Conservation (phyloP, 805 yeast species). For the Candida hispaniensis region DNA sequence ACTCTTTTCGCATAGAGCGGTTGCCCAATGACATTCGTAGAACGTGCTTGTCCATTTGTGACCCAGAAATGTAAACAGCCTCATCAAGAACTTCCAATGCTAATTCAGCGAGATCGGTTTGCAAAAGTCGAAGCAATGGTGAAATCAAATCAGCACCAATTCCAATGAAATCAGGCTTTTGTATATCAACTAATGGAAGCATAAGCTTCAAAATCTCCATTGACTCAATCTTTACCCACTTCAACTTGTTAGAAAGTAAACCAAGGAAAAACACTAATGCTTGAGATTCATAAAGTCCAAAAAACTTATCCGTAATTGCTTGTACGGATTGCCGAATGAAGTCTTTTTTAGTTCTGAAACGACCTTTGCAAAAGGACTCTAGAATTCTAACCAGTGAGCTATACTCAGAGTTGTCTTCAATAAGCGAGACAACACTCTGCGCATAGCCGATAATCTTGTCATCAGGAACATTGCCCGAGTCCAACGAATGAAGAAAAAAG, state of each 20-base stretch:
- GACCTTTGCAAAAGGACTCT: slow-evolving; percentile 60
- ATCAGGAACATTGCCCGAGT: slow-evolving; percentile 38
- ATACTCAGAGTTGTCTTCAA: slow-evolving; percentile 6
- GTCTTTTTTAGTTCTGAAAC: slow-evolving; percentile 85
- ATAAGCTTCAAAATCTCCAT: slow-evolving; percentile 63
- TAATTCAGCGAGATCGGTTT: slow-evolving; percentile 79
- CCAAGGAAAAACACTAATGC: slow-evolving; percentile 69
- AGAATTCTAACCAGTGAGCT: slow-evolving; percentile 59
- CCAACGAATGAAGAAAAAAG: slow-evolving; percentile 71
- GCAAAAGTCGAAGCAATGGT: slow-evolving; percentile 66
- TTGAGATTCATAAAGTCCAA: slow-evolving; percentile 65
- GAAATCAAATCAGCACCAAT: slow-evolving; percentile 93
- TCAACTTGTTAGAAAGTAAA: slow-evolving; percentile 58
- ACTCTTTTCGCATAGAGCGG: slow-evolving; percentile 62
- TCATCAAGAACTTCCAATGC: slow-evolving; percentile 87
- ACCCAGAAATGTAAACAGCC: slow-evolving; percentile 75
- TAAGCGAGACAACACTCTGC: slow-evolving; percentile 32
- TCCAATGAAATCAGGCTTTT: slow-evolving; percentile 67
- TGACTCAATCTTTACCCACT: slow-evolving; percentile 74
- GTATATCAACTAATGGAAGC: slow-evolving; percentile 67
- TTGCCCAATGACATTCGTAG: slow-evolving; percentile 87
- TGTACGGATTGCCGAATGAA: slow-evolving; percentile 71
- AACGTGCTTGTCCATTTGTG: slow-evolving; percentile 83
- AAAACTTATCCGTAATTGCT: slow-evolving; percentile 55
- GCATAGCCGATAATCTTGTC: slow-evolving; percentile 54